phyloP scores from a whole-genome alignment of 176 grass and related monocot species.

The Aegilops bicornis region DNA sequence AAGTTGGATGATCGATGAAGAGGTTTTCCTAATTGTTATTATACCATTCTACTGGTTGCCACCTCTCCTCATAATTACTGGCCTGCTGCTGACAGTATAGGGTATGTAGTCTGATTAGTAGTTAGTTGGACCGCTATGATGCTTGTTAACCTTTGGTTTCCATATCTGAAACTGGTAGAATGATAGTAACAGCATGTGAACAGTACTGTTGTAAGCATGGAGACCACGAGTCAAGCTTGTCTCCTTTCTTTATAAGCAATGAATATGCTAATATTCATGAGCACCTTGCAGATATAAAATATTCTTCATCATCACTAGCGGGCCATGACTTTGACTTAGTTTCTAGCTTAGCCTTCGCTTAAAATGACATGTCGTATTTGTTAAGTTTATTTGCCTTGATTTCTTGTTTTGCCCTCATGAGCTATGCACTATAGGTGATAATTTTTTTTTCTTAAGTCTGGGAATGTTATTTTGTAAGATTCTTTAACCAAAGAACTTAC shows the following conservation, averaged over 20 bases:
- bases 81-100: neutral
- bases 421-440: neutral
- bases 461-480: neutral
- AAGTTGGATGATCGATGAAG: constrained; percentile 32
- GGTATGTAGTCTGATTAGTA: constrained; percentile 8
- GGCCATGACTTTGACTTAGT: neutral
- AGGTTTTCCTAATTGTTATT: neutral
- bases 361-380: neutral
- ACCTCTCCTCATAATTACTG: neutral
- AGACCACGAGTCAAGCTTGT: neutral
- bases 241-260: constrained; percentile 9
- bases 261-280: neutral
- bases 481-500: neutral
- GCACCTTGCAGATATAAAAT: neutral
- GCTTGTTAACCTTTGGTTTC: neutral
- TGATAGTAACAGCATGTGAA: neutral
- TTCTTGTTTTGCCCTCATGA: neutral
- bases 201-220: constrained; percentile 20
- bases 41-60: neutral
- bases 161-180: constrained; percentile 12
- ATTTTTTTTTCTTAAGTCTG: neutral
- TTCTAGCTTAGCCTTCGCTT: constrained; percentile 3
- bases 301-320: neutral
- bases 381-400: neutral
- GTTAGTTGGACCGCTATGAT: neutral